A percentile compares a stretch with the other conserved stretches of the same genome.
phyloP scores from a whole-genome alignment of 2,329 filamentous ascomycete species.

The Moelleriella libera region DNA sequence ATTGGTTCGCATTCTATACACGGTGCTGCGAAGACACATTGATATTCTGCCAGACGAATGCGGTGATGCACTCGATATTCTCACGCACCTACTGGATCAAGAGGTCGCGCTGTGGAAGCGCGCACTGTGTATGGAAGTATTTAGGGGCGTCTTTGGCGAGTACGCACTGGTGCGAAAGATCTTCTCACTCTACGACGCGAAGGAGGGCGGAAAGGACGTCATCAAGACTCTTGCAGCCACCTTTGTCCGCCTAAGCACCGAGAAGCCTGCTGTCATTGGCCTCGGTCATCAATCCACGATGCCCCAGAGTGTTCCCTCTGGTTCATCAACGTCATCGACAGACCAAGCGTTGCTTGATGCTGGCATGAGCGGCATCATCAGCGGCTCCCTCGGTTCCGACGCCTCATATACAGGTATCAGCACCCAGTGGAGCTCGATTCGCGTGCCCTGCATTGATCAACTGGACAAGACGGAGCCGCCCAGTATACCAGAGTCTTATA shows the following conservation, averaged over 20 bases:
- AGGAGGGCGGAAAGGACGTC: slow-evolving; percentile 58
- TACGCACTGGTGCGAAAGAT: slow-evolving; percentile 64
- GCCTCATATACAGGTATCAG: slow-evolving; percentile 68
- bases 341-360: slow-evolving; percentile 86
- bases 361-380: slow-evolving; percentile 77
- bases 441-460: slow-evolving; percentile 82
- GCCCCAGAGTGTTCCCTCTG: slow-evolving; percentile 45
- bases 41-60: slow-evolving; percentile 63
- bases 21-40: slow-evolving; percentile 67
- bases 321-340: slow-evolving; percentile 41
- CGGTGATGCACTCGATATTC: slow-evolving; percentile 64
- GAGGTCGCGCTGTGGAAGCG: slow-evolving; percentile 78
- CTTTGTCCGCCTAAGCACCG: slow-evolving; percentile 84
- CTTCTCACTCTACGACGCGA: slow-evolving; percentile 65
- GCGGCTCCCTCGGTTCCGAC: slow-evolving; percentile 51
- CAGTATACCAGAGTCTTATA: slow-evolving; percentile 75
- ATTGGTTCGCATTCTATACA: slow-evolving; percentile 68
- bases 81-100: slow-evolving; percentile 79
- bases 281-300: slow-evolving; percentile 79
- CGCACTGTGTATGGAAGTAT: slow-evolving; percentile 80
- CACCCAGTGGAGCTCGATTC: slow-evolving; percentile 77
- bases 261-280: slow-evolving; percentile 80
- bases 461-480: slow-evolving; percentile 85
- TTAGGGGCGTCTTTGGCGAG: slow-evolving; percentile 74
- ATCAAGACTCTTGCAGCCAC: slow-evolving; percentile 72